Conservation (phyloP, 441 rosid species). For the Gossypium aridum region DNA sequence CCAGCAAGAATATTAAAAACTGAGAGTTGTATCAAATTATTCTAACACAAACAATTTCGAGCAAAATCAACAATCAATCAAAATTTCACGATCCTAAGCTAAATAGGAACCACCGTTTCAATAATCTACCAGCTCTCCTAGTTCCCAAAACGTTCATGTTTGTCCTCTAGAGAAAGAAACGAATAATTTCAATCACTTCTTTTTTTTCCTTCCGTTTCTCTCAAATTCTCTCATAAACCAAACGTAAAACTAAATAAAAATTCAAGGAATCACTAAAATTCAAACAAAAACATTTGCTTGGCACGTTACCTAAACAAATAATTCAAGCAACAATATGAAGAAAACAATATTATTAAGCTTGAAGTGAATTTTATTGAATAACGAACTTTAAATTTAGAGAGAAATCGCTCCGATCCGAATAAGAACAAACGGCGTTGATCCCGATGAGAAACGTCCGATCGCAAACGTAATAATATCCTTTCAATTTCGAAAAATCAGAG, state of each 20-base stretch:
- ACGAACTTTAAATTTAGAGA: slow-evolving; percentile 60
- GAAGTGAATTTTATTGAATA: slow-evolving; percentile 19
- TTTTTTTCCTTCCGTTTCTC: background rate
- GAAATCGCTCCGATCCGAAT: slow-evolving; percentile 25
- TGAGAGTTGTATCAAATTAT: background rate
- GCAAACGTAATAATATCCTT: background rate
- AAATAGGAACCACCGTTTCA: background rate
- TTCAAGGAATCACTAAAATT: background rate
- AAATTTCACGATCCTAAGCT: background rate
- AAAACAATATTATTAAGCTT: background rate
- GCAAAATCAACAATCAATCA: background rate
- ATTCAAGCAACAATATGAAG: background rate
- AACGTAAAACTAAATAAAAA: slow-evolving; percentile 9
- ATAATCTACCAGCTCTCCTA: background rate
- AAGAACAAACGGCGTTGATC: background rate
- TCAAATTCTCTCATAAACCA: slow-evolving; percentile 1
- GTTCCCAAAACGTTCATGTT: background rate
- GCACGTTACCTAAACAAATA: slow-evolving; percentile 16
- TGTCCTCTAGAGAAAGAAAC: background rate
- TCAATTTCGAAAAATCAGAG: background rate
- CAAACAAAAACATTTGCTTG: slow-evolving; percentile 2
- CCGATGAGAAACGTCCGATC: slow-evolving; percentile 10
- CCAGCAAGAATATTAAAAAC: background rate
- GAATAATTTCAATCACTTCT: slow-evolving; percentile 2
- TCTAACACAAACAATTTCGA: background rate